Percentiles rank a stretch among this genome's conserved stretches.
Conservation (phyloP, 805 yeast genomes). For the Starmerella kuoi region DNA sequence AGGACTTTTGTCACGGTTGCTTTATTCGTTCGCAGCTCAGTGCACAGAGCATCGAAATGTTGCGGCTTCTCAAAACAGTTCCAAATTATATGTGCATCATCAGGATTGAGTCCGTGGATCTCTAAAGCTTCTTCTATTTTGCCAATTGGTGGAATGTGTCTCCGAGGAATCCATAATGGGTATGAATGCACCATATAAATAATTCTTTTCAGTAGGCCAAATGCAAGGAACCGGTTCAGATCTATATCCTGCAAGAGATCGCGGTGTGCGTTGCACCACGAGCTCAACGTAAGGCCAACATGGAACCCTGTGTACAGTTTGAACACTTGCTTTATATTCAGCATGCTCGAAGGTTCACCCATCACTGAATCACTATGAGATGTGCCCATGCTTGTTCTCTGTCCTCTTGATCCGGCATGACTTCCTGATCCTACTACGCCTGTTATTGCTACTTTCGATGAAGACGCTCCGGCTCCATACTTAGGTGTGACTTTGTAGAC, state of each 20-base stretch:
- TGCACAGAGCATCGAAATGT: constrained; percentile 22
- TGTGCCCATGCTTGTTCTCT: constrained; percentile 2
- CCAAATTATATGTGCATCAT: constrained; percentile 6
- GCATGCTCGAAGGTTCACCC: constrained; percentile 1
- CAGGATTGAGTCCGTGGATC: constrained; percentile 7
- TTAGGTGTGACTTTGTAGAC: constrained; percentile 35
- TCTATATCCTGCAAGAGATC: constrained; percentile 54
- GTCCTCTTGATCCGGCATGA: constrained; percentile 21
- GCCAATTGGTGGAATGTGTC: constrained; percentile 3
- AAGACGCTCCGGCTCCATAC: neutral
- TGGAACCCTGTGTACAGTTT: constrained; percentile 63
- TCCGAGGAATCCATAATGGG: constrained; percentile 38
- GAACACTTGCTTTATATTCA: constrained; percentile 35
- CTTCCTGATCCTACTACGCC: neutral
- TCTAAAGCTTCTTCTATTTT: constrained; percentile 9
- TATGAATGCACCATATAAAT: constrained; percentile 70
- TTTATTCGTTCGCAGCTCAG: constrained; percentile 21
- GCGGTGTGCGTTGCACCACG: constrained; percentile 67
- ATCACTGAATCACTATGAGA: constrained; percentile 4
- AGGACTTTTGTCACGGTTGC: constrained; percentile 17
- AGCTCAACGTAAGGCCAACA: constrained; percentile 63
- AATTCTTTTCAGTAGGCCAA: constrained; percentile 72
- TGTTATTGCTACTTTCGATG: neutral
- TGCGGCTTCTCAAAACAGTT: constrained; percentile 14
- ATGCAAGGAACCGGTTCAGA: constrained; percentile 68